A percentile compares a stretch with the other conserved stretches of the same genome.
Conservation (phyloP, 371 early-diverging fungal genomes). For the Chytridium lagenaria region DNA sequence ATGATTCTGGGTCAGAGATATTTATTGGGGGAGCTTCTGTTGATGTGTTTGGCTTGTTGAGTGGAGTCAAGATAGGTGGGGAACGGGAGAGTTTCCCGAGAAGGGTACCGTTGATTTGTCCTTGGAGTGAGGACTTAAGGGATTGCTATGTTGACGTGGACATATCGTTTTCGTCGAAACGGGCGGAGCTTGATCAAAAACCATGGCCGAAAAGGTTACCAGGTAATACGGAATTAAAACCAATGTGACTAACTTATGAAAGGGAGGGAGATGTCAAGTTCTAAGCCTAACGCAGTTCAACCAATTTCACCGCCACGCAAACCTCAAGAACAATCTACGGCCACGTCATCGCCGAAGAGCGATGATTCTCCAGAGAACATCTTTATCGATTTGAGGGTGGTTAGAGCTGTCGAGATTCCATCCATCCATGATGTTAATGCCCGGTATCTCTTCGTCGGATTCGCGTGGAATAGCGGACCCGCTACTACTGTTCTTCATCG, state of each 20-base stretch:
- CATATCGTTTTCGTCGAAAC: not conserved
- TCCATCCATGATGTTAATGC: not conserved
- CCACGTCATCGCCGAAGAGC: too few species aligned
- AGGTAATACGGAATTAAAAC: too few species aligned
- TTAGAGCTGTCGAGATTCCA: not conserved
- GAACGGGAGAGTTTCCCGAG: not conserved
- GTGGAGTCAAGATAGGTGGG: not conserved
- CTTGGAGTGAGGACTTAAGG: conserved; percentile 27
- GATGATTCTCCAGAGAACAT: too few species aligned
- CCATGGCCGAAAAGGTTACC: too few species aligned
- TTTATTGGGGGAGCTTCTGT: not conserved
- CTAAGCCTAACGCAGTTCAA: too few species aligned
- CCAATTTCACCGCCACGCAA: too few species aligned
- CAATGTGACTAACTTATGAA: too few species aligned
- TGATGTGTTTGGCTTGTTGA: not conserved
- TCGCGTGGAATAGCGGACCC: conserved; percentile 23
- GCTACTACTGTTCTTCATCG: conserved; percentile 14
- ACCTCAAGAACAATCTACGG: too few species aligned
- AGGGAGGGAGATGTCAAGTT: too few species aligned
- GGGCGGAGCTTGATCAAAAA: too few species aligned
- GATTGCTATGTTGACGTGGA: not conserved
- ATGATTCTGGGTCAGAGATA: not conserved
- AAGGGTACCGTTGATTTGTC: conserved; percentile 24
- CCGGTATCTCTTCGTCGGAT: conserved; percentile 7
- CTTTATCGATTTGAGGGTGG: not conserved